Evolutionary conservation across 768 basidiomycete genomes (phyloP).

Genomic region (Suillus subalutaceus): DNA sequence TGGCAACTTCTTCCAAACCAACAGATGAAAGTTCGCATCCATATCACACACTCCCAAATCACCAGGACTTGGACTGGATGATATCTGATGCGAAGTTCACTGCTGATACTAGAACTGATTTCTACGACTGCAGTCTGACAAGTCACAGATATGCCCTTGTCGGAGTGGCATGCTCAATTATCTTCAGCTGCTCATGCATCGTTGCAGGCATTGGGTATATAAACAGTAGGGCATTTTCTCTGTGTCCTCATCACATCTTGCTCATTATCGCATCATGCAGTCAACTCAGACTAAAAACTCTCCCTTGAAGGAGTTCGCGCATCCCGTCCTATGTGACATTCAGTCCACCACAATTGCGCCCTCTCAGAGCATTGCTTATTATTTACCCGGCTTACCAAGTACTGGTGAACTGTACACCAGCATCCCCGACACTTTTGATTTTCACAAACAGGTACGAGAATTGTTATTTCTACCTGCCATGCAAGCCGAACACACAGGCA

Average conservation of each 20-base stretch:
- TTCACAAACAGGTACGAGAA: not conserved
- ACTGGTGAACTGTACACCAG: not conserved
- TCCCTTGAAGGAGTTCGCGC: not conserved
- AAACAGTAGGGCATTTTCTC: not conserved
- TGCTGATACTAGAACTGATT: too few relatives aligned
- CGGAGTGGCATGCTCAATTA: too few relatives aligned
- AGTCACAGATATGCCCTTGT: too few relatives aligned
- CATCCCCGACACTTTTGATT: not conserved
- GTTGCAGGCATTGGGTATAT: too few relatives aligned
- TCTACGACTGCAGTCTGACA: too few relatives aligned
- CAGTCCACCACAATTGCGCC: not conserved
- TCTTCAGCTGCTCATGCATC: too few relatives aligned
- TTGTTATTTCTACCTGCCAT: not conserved
- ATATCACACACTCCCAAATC: too few relatives aligned
- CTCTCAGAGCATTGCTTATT: not conserved
- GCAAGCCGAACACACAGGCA: not conserved
- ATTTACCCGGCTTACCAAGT: not conserved
- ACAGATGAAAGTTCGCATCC: too few relatives aligned
- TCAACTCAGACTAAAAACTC: not conserved
- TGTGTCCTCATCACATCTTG: not conserved
- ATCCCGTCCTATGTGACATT: not conserved
- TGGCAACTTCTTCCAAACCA: too few relatives aligned
- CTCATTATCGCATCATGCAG: not conserved
- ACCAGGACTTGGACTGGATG: too few relatives aligned
- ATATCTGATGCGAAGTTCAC: too few relatives aligned